These are phyloP conservation scores for Phyllosticta capitalensis DNA, from an alignment of 2,329 filamentous ascomycete genomes.

Conservation along the genomic window DNA sequence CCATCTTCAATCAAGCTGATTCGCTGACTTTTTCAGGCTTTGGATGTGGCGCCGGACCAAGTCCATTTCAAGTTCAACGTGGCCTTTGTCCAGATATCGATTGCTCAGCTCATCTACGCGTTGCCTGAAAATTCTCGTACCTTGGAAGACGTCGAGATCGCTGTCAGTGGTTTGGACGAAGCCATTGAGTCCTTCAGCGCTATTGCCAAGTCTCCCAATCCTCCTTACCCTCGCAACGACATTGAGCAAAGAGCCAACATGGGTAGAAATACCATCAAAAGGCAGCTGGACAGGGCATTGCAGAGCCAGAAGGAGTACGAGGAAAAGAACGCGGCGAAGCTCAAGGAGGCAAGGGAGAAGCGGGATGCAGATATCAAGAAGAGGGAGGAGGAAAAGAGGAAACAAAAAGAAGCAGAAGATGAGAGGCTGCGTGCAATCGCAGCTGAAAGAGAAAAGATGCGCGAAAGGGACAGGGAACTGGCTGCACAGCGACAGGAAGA, in stretches of 20 bases:
- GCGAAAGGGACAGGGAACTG: constrained; percentile 61
- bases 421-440: constrained; percentile 72
- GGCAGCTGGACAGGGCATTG: constrained; percentile 78
- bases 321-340: constrained; percentile 80
- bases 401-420: constrained; percentile 57
- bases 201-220: constrained; percentile 51
- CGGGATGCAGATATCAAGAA: constrained; percentile 71
- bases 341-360: constrained; percentile 67
- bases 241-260: constrained; percentile 95
- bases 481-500: constrained; percentile 64
- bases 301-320: constrained; percentile 86
- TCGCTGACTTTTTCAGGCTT: constrained; percentile 45
- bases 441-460: constrained; percentile 76
- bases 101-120: constrained; percentile 69
- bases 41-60: constrained; percentile 70
- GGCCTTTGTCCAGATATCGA: constrained; percentile 91
- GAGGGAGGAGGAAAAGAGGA: constrained; percentile 66
- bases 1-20: not conserved
- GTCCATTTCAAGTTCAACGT: constrained; percentile 95
- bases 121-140: constrained; percentile 69
- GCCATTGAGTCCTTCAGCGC: constrained; percentile 63
- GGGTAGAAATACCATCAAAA: constrained; percentile 89
- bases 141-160: constrained; percentile 69
- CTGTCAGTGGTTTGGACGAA: constrained; percentile 69
- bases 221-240: constrained; percentile 83